A percentile compares a stretch with the other conserved stretches of the same genome.
phyloP scores from a whole-genome alignment of 1,284 basidiomycete genomes.

The Porogramme epimiltina region DNA sequence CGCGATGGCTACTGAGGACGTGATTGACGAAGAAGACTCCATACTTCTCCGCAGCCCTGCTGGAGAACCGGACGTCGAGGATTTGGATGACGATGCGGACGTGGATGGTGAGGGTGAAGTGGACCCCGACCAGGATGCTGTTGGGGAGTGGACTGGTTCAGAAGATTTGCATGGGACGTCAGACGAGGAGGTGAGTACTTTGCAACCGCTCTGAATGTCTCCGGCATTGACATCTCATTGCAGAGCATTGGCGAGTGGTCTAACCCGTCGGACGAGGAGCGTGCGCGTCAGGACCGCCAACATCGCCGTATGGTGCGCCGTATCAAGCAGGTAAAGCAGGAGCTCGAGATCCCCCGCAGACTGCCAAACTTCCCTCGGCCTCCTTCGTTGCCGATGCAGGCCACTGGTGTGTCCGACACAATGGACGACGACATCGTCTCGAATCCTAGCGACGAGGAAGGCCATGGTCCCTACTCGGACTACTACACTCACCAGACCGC shows the following conservation, averaged over 20 bases:
- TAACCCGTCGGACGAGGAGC: constrained; percentile 86
- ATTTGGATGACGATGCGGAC: constrained; percentile 36
- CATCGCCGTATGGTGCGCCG: constrained; percentile 60
- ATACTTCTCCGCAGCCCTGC: constrained; percentile 17
- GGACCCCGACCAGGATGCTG: constrained; percentile 41
- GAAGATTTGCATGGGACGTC: constrained; percentile 65
- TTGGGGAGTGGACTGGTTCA: constrained; percentile 80
- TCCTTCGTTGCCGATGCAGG: constrained; percentile 42
- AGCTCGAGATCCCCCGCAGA: constrained; percentile 59
- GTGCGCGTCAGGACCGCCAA: constrained; percentile 65
- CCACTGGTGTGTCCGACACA: constrained; percentile 3
- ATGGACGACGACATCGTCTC: constrained; percentile 73
- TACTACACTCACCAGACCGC: constrained; percentile 26
- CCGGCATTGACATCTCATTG: constrained; percentile 1
- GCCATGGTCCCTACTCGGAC: constrained; percentile 41
- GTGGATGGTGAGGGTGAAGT: constrained; percentile 4
- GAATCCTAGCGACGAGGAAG: constrained; percentile 78
- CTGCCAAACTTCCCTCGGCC: constrained; percentile 79
- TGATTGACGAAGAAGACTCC: constrained; percentile 14
- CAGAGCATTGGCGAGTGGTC: constrained; percentile 86
- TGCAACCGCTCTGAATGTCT: constrained; percentile 1
- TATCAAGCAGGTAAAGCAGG: constrained; percentile 37
- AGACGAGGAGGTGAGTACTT: constrained; percentile 59
- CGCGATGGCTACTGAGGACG: constrained; percentile 15
- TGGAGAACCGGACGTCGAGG: constrained; percentile 31